Percentiles rank a stretch among this genome's conserved stretches.
Conservation (phyloP, 352 stramenopile genomes). For the Pythium graminicola region DNA sequence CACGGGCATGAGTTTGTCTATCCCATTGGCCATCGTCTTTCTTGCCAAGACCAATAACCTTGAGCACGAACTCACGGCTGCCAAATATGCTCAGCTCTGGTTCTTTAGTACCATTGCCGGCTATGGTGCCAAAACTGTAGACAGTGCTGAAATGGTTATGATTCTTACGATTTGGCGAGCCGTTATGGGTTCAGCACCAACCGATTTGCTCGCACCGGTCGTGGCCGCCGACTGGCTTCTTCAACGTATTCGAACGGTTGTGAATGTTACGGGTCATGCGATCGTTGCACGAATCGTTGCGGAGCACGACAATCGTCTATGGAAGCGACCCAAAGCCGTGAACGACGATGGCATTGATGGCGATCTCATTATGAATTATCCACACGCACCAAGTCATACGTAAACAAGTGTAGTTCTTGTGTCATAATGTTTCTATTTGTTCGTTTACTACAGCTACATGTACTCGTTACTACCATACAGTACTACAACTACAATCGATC, state of each 20-base stretch:
- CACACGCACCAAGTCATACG: neutral
- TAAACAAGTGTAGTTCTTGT: too few relatives aligned
- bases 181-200: conserved; percentile 43
- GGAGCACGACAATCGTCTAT: conserved; percentile 28
- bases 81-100: conserved; percentile 48
- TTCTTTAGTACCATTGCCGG: conserved; percentile 51
- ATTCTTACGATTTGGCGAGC: conserved; percentile 68
- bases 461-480: too few relatives aligned
- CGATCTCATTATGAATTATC: neutral
- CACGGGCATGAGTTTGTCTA: conserved; percentile 61
- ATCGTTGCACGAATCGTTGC: conserved; percentile 70
- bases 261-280: conserved; percentile 71
- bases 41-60: conserved; percentile 48
- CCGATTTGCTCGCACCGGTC: conserved; percentile 45
- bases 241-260: conserved; percentile 51
- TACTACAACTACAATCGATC: too few relatives aligned
- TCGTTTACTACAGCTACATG: too few relatives aligned
- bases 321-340: neutral
- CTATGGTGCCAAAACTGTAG: conserved; percentile 56
- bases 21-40: conserved; percentile 58
- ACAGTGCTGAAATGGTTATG: conserved; percentile 64
- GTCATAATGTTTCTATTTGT: neutral
- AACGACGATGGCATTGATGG: too few relatives aligned
- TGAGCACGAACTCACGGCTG: conserved; percentile 36
- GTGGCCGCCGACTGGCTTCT: conserved; percentile 68